A percentile compares a stretch with the other conserved stretches of the same genome.
These are phyloP conservation scores for Beauveria bassiana DNA, from an alignment of 2,329 filamentous ascomycete genomes.

Conservation along the genomic window DNA sequence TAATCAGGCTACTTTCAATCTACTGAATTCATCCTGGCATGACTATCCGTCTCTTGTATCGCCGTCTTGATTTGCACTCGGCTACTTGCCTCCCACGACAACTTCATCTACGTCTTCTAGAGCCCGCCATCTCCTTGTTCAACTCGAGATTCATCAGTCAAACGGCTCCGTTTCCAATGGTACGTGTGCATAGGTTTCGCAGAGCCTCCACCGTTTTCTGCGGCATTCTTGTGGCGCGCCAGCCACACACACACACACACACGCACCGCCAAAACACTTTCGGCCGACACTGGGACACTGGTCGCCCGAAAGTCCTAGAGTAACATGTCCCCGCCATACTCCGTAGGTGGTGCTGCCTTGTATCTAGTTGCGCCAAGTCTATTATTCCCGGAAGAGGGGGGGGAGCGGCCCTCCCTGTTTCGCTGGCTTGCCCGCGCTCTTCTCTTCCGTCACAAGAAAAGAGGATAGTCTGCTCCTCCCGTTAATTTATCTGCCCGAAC, in stretches of 20 bases:
- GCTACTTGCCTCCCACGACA: neutral
- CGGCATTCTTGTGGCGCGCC: neutral
- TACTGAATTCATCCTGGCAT: neutral
- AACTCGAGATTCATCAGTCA: neutral
- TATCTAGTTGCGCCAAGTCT: constrained; percentile 5
- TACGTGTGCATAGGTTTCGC: neutral
- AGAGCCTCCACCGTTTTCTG: neutral
- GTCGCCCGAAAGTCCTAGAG: neutral
- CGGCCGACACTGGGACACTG: neutral
- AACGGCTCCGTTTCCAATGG: neutral
- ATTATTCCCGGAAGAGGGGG: neutral
- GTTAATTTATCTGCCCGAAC: neutral
- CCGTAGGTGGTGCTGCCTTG: neutral
- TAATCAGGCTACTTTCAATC: too few species aligned
- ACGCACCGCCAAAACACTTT: neutral
- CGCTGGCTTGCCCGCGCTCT: neutral
- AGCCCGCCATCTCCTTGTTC: too few species aligned
- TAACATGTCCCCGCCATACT: neutral
- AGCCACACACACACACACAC: neutral
- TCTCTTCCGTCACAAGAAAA: neutral
- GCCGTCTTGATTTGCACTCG: neutral
- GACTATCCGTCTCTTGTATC: neutral
- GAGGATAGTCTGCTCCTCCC: neutral
- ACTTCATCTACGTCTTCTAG: neutral
- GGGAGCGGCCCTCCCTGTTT: neutral